These are phyloP conservation scores for Solanum ahanhuiri DNA, from an alignment of 257 asterid genomes.

Conservation along the genomic window DNA sequence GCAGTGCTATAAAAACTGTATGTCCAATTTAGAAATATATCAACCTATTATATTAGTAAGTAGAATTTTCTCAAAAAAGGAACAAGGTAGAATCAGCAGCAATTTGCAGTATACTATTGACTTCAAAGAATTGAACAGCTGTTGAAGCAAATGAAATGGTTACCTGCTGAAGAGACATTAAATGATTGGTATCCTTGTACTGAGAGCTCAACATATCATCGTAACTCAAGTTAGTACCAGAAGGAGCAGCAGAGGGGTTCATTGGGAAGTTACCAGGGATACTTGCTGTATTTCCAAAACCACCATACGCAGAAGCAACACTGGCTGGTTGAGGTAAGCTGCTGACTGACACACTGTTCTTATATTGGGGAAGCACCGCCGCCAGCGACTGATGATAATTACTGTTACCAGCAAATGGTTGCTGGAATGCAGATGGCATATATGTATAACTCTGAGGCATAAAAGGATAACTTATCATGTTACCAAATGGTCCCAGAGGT, in stretches of 20 bases:
- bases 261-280: constrained; percentile 61
- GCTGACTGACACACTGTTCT: constrained; percentile 47
- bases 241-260: constrained; percentile 50
- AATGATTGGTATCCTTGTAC: constrained; percentile 55
- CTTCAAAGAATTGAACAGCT: neutral
- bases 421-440: constrained; percentile 77
- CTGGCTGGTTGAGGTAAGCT: constrained; percentile 74
- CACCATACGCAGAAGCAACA: constrained; percentile 62
- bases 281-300: constrained; percentile 31
- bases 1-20: neutral
- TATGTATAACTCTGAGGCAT: constrained; percentile 64
- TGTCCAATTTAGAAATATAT: neutral
- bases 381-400: constrained; percentile 64
- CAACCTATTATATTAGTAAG: neutral
- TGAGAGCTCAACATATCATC: constrained; percentile 69
- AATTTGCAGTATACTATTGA: neutral
- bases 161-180: constrained; percentile 80
- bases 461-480: constrained; percentile 61
- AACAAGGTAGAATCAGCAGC: neutral
- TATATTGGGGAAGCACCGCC: constrained; percentile 56
- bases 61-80: neutral
- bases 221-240: constrained; percentile 44
- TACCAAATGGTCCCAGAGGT: constrained; percentile 56
- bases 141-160: neutral
- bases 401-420: constrained; percentile 47